Percentiles rank a stretch among this genome's conserved stretches.
Conservation (phyloP, 805 yeast genomes). For the Pichia scutulata region DNA sequence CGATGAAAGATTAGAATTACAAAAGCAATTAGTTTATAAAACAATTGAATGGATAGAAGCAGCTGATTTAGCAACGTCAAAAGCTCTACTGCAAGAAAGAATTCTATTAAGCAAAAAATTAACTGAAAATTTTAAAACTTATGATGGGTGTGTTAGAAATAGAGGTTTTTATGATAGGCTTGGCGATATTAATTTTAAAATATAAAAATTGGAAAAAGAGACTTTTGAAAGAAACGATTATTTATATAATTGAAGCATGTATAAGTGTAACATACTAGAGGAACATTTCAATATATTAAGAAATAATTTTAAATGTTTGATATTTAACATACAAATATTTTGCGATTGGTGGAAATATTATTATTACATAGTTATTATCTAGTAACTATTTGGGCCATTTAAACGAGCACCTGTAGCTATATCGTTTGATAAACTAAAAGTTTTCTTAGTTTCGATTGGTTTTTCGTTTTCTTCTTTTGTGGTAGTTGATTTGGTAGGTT, state of each 20-base stretch:
- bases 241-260: not conserved
- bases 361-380: too few relatives aligned
- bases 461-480: not conserved
- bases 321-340: not conserved
- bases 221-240: not conserved
- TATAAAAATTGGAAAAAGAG: not conserved
- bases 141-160: slow-evolving; percentile 80
- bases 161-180: slow-evolving; percentile 73
- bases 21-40: slow-evolving; percentile 46
- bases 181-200: slow-evolving; percentile 33
- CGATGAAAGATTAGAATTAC: slow-evolving; percentile 46
- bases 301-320: not conserved
- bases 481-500: slow-evolving; percentile 9
- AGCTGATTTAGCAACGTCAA: slow-evolving; percentile 41
- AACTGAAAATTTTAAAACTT: slow-evolving; percentile 51
- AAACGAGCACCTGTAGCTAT: not conserved
- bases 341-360: not conserved
- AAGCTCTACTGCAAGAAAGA: slow-evolving; percentile 45
- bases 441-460: not conserved
- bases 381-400: not conserved
- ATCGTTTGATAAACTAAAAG: not conserved
- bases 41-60: slow-evolving; percentile 78
- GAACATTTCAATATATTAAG: not conserved
- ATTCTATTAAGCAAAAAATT: slow-evolving; percentile 44
- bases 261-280: not conserved